Evolutionary conservation across 2,329 filamentous ascomycete genomes (phyloP), one percentile per base, ranked within the genome.

Genomic region (Chaetomiaceae sp.): DNA sequence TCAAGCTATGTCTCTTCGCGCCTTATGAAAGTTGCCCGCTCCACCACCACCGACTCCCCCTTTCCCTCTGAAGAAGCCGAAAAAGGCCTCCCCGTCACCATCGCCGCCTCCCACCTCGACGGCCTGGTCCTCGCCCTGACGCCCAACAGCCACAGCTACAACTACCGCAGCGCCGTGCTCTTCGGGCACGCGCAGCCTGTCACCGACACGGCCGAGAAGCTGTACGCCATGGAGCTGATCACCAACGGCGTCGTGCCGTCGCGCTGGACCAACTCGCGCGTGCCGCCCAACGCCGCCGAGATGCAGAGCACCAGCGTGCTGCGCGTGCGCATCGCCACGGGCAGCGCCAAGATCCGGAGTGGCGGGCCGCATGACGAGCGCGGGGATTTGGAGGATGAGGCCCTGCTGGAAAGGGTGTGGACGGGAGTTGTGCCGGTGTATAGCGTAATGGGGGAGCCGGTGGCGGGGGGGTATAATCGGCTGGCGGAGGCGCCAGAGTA

Each of bases 91-190:
- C 85, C 88, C 1, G 68, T 94, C 34, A 84, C 79, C 59, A 72
- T 93, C 27, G 76, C 83, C 18, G 85, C 85, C 1, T 86, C 81
- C 37, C 81, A 84, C 60, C 68, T 94, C 32, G 87, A 95, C 67
- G 88, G 88, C 32, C 71, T 93, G 42, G 81, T 95, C 8, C 78
- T 95, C 26, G 78, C 85, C 17, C 75, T 94, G 12, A 88, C 88
- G 0, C 85, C 88, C 11, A 86, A 87, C 69, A 79, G 78, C 49
- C 51, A 94, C 70, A 86, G 79, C 68, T 90, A 88, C 71, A 91
- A 94, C 71, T 95, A 93, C 69, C 86, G 87, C 52, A 88, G 83
- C 32, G 86, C 85, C 10, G 71, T 88, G 8, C 72, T 93, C 11
- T 88, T 91, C 59, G 89, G 88, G 1, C 78, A 82, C 61, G 88